Evolutionary conservation across 2,329 filamentous ascomycete genomes (phyloP).

Genomic region (Beauveria caledonica): DNA sequence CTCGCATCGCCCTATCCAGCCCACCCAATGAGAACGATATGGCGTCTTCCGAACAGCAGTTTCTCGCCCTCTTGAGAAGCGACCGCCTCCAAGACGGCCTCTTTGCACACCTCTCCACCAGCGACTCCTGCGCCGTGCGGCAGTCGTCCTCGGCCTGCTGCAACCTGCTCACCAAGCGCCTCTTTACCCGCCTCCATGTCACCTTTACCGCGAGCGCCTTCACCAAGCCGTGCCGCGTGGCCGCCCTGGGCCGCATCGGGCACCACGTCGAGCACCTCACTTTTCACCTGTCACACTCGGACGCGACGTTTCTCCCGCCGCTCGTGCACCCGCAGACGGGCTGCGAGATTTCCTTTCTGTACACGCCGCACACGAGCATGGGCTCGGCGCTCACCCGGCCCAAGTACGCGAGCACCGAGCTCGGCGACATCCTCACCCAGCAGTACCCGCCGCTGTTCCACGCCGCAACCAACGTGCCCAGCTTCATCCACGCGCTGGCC

Average conservation of each 20-base stretch:
- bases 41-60: conserved; percentile 39
- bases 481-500: conserved; percentile 69
- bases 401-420: conserved; percentile 71
- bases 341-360: conserved; percentile 71
- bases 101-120: conserved; percentile 39
- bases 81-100: conserved; percentile 41
- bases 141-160: conserved; percentile 63
- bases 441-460: conserved; percentile 88
- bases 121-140: conserved; percentile 52
- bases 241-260: conserved; percentile 69
- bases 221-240: conserved; percentile 62
- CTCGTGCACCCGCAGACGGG: conserved; percentile 71
- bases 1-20: background rate
- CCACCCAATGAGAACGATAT: conserved; percentile 44
- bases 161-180: conserved; percentile 57
- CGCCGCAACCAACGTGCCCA: conserved; percentile 76
- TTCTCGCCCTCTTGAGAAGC: conserved; percentile 49
- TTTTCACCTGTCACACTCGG: conserved; percentile 68
- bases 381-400: conserved; percentile 54
- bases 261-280: conserved; percentile 69
- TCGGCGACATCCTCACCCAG: conserved; percentile 73
- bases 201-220: conserved; percentile 69
- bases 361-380: conserved; percentile 66
- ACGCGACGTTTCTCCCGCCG: conserved; percentile 77
- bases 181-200: conserved; percentile 61